Conservation (phyloP, 805 yeast genomes). For the Lipomyces japonicus region DNA sequence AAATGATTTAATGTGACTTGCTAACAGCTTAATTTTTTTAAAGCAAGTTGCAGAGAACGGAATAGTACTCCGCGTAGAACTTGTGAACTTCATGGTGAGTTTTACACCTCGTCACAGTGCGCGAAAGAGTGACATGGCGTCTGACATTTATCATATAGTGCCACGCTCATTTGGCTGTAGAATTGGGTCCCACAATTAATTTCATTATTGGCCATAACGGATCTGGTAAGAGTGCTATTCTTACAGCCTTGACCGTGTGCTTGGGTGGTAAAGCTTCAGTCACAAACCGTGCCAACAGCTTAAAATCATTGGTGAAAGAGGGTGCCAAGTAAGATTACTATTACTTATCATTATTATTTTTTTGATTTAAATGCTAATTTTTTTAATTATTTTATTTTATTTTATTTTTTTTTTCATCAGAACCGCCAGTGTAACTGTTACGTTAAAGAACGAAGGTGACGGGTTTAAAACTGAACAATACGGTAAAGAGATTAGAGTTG, state of each 20-base stretch:
- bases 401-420: neutral
- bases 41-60: conserved; percentile 42
- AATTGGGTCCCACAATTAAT: conserved; percentile 76
- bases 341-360: neutral
- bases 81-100: conserved; percentile 62
- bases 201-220: conserved; percentile 97
- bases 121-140: conserved; percentile 30
- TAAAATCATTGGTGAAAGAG: conserved; percentile 68
- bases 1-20: neutral
- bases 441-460: conserved; percentile 62
- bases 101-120: too few relatives aligned
- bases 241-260: conserved; percentile 88
- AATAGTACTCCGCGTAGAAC: conserved; percentile 56
- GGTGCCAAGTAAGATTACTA: conserved; percentile 59
- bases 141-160: conserved; percentile 45
- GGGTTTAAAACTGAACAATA: conserved; percentile 60
- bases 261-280: conserved; percentile 81
- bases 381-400: too few relatives aligned
- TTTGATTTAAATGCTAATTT: neutral
- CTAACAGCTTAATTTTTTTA: neutral
- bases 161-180: conserved; percentile 73
- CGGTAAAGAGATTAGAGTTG: conserved; percentile 68
- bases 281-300: conserved; percentile 76
- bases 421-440: conserved; percentile 60
- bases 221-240: conserved; percentile 88